These are phyloP conservation scores for Carallia brachiata DNA, from an alignment of 345 rosid genomes.

Conservation along the genomic window DNA sequence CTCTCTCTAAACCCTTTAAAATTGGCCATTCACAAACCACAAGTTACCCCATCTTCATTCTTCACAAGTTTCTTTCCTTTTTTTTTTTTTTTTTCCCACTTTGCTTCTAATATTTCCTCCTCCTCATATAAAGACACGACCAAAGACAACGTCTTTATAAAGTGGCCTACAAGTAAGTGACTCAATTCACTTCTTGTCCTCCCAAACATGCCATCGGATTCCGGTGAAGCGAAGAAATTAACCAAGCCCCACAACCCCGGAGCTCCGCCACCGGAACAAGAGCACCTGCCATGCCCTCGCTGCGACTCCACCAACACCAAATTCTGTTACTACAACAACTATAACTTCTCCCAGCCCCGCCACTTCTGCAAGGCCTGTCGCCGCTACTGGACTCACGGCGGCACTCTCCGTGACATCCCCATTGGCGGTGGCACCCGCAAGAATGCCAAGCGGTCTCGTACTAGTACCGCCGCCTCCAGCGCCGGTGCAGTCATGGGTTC, in stretches of 20 bases:
- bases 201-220: conserved; percentile 51
- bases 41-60: background rate
- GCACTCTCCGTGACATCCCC: conserved; percentile 92
- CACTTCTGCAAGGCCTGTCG: conserved; percentile 97
- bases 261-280: conserved; percentile 59
- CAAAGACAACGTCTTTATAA: background rate
- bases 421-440: conserved; percentile 90
- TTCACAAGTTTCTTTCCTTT: background rate
- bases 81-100: background rate
- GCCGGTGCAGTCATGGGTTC: background rate
- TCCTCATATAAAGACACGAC: background rate
- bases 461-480: conserved; percentile 18
- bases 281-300: conserved; percentile 92
- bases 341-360: conserved; percentile 97
- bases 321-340: conserved; percentile 97
- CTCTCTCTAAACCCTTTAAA: conserved; percentile 17
- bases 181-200: background rate
- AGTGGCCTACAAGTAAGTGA: background rate
- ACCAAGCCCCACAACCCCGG: conserved; percentile 32
- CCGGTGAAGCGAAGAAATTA: conserved; percentile 34
- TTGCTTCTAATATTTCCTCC: background rate
- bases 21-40: background rate
- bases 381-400: conserved; percentile 97
- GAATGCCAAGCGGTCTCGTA: conserved; percentile 79
- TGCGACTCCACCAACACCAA: conserved; percentile 88